Percentiles rank a stretch among this genome's conserved stretches.
These are phyloP conservation scores for Entelexis paramagnoliae DNA, from an alignment of 1,139 yeast genomes.

Conservation along the genomic window DNA sequence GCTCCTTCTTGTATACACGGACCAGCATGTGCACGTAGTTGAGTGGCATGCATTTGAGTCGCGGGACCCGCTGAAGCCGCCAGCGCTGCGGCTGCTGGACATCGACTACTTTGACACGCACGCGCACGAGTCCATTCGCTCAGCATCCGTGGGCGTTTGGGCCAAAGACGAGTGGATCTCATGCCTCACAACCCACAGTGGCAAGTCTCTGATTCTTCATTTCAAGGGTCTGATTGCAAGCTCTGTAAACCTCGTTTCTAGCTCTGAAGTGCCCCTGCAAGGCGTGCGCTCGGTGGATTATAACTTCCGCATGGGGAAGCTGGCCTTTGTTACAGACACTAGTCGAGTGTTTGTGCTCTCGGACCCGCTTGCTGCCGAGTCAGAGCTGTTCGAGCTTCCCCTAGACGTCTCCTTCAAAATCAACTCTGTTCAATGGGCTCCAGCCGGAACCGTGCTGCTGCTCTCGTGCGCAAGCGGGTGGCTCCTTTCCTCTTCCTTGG, in stretches of 20 bases:
- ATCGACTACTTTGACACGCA: slow-evolving; percentile 1
- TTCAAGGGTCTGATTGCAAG: slow-evolving; percentile 1
- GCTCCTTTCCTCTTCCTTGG: slow-evolving; percentile 22
- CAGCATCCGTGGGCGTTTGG: background rate
- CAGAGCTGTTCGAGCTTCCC: slow-evolving; percentile 11
- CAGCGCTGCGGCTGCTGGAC: slow-evolving; percentile 5
- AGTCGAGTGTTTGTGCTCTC: slow-evolving; percentile 7
- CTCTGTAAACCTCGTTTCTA: background rate
- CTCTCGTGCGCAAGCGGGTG: slow-evolving; percentile 22
- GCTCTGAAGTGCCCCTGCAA: background rate
- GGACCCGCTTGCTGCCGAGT: background rate
- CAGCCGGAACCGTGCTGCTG: slow-evolving; percentile 21
- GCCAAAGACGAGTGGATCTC: slow-evolving; percentile 13
- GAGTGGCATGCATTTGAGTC: slow-evolving; percentile 16
- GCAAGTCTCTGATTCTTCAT: background rate
- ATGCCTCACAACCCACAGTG: slow-evolving; percentile 4
- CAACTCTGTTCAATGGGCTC: slow-evolving; percentile 21
- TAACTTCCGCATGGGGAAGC: slow-evolving; percentile 18
- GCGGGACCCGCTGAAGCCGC: slow-evolving; percentile 18
- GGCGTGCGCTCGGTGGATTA: slow-evolving; percentile 9
- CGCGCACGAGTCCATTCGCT: background rate
- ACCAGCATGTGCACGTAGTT: slow-evolving; percentile 8
- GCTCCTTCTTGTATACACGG: slow-evolving; percentile 11
- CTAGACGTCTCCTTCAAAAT: background rate
- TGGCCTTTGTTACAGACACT: slow-evolving; percentile 11